Evolutionary conservation across 2,329 filamentous ascomycete genomes (phyloP).

Genomic region (Neonectria punicea): DNA sequence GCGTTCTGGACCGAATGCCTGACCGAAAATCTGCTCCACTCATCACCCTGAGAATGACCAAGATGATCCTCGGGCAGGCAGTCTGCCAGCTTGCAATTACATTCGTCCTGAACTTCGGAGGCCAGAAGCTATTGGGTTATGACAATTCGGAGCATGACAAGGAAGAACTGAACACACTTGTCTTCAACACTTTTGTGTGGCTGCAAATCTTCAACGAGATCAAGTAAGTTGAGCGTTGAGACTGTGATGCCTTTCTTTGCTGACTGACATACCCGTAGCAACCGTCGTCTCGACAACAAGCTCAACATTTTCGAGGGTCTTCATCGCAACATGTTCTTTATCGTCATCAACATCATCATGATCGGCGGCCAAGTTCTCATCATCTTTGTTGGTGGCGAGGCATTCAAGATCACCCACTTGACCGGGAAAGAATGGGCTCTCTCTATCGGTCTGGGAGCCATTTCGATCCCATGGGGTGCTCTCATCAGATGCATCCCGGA

Average conservation of each 20-base stretch:
- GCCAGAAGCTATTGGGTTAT: slow-evolving; percentile 63
- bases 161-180: slow-evolving; percentile 64
- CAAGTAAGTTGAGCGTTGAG: slow-evolving; percentile 68
- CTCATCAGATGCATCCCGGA: slow-evolving; percentile 81
- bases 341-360: slow-evolving; percentile 83
- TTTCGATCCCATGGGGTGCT: slow-evolving; percentile 81
- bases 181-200: slow-evolving; percentile 79
- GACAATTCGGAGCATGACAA: slow-evolving; percentile 30
- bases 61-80: slow-evolving; percentile 72
- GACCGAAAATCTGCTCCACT: slow-evolving; percentile 75
- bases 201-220: slow-evolving; percentile 79
- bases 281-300: slow-evolving; percentile 79
- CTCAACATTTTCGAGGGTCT: slow-evolving; percentile 91
- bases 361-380: slow-evolving; percentile 86
- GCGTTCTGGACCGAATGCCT: slow-evolving; percentile 65
- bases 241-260: slow-evolving; percentile 62
- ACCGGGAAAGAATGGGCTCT: slow-evolving; percentile 83
- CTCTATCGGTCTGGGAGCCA: slow-evolving; percentile 78
- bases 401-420: slow-evolving; percentile 74
- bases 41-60: slow-evolving; percentile 75
- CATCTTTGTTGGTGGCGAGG: slow-evolving; percentile 80
- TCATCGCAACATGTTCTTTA: slow-evolving; percentile 82
- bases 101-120: slow-evolving; percentile 70
- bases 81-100: slow-evolving; percentile 69
- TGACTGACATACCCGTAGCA: slow-evolving; percentile 73